These are phyloP conservation scores for Psilocybe tampanensis DNA, from an alignment of 768 basidiomycete species.

Conservation along the genomic window DNA sequence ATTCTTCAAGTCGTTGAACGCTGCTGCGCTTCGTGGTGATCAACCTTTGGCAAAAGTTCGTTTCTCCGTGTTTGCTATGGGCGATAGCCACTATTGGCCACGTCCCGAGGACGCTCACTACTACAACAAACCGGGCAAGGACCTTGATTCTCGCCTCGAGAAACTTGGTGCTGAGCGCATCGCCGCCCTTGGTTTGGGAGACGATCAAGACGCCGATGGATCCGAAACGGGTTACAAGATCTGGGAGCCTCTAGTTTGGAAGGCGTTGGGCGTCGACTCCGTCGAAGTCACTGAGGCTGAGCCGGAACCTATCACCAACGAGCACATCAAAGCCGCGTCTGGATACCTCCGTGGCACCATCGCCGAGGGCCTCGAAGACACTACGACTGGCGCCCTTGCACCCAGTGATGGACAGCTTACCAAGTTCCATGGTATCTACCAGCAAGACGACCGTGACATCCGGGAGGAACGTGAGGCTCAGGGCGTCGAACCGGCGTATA, in stretches of 20 bases:
- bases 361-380: conserved; percentile 85
- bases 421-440: conserved; percentile 97
- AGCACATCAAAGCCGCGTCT: conserved; percentile 98
- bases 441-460: conserved; percentile 98
- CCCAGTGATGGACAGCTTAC: conserved; percentile 92
- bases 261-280: conserved; percentile 87
- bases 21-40: conserved; percentile 59
- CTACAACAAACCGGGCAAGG: conserved; percentile 96
- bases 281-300: conserved; percentile 90
- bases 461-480: conserved; percentile 93
- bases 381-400: conserved; percentile 87
- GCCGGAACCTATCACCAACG: conserved; percentile 97
- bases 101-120: conserved; percentile 95
- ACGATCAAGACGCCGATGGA: conserved; percentile 98
- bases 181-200: conserved; percentile 79
- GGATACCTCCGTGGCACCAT: conserved; percentile 95
- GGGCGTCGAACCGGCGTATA: conserved; percentile 93
- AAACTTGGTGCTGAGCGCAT: conserved; percentile 80
- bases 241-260: conserved; percentile 96
- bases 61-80: conserved; percentile 90
- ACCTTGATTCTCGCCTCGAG: conserved; percentile 80
- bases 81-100: conserved; percentile 99
- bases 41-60: conserved; percentile 63
- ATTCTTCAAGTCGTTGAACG: conserved; percentile 85
- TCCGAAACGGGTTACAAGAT: conserved; percentile 93